Evolutionary conservation across 441 rosid genomes (phyloP).

Genomic region (Syzygium malaccense): DNA sequence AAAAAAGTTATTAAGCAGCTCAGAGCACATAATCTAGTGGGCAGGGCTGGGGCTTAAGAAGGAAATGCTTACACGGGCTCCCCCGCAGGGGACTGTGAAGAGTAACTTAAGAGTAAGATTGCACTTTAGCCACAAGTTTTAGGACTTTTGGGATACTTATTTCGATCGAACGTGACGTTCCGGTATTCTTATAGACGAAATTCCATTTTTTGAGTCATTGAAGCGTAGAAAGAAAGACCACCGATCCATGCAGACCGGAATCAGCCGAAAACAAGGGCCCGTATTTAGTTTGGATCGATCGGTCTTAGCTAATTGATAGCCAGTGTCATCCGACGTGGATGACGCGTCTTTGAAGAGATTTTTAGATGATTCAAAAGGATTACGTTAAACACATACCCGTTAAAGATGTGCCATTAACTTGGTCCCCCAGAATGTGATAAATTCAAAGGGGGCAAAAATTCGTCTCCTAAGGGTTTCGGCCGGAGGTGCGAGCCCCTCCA

Average conservation of each 20-base stretch:
- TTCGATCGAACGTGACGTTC: background rate
- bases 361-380: background rate
- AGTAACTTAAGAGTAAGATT: background rate
- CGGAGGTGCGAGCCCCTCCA: background rate
- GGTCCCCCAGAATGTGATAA: background rate
- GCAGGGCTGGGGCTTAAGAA: background rate
- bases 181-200: background rate
- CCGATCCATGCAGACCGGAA: no score
- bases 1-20: background rate
- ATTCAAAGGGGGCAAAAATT: background rate
- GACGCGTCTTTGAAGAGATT: background rate
- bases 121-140: background rate
- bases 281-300: background rate
- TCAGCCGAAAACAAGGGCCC: background rate
- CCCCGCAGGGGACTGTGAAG: background rate
- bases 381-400: background rate
- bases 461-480: background rate
- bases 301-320: background rate
- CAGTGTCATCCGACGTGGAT: background rate
- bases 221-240: no score
- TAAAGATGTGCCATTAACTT: background rate
- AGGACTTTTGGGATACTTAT: background rate
- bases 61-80: background rate
- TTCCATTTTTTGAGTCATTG: no score
- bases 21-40: background rate